These are phyloP conservation scores for Phycomyces nitens DNA, from an alignment of 192 early-diverging fungal species.

Conservation along the genomic window DNA sequence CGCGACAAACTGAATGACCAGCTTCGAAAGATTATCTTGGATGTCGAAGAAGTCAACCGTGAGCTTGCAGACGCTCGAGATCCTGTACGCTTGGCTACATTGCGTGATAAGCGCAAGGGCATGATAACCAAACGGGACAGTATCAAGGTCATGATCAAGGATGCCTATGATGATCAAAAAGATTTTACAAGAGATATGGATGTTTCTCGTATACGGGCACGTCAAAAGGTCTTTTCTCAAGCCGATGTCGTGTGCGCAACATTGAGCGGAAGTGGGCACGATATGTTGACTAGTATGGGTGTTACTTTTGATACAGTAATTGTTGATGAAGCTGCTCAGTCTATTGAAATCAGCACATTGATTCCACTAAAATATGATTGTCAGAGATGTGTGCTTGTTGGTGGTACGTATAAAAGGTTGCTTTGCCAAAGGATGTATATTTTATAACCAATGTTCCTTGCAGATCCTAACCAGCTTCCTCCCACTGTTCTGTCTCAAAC, in stretches of 20 bases:
- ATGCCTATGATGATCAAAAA: constrained; percentile 24
- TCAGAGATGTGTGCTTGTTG: constrained; percentile 82
- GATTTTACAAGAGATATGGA: constrained; percentile 33
- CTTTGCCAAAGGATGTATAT: background rate
- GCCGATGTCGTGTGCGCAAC: constrained; percentile 87
- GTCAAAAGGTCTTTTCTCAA: constrained; percentile 64
- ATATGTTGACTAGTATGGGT: constrained; percentile 60
- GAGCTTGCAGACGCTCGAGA: constrained; percentile 42
- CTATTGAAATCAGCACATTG: constrained; percentile 79
- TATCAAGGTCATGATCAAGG: constrained; percentile 22
- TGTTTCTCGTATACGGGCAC: constrained; percentile 47
- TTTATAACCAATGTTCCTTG: background rate
- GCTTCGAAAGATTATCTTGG: constrained; percentile 36
- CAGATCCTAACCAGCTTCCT: constrained; percentile 91
- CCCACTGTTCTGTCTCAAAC: constrained; percentile 81
- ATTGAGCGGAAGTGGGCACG: constrained; percentile 83
- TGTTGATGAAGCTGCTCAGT: constrained; percentile 95
- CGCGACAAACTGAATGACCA: constrained; percentile 36
- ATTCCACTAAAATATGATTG: constrained; percentile 86
- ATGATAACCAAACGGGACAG: constrained; percentile 23
- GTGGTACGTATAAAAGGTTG: constrained; percentile 47
- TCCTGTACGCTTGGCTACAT: constrained; percentile 11
- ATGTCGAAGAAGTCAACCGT: constrained; percentile 39
- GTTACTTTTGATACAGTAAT: constrained; percentile 83
- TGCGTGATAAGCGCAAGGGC: constrained; percentile 16